Base-by-base conservation (phyloP, 2,329 filamentous ascomycete species). In the Thielaviopsis ethacetica region DNA sequence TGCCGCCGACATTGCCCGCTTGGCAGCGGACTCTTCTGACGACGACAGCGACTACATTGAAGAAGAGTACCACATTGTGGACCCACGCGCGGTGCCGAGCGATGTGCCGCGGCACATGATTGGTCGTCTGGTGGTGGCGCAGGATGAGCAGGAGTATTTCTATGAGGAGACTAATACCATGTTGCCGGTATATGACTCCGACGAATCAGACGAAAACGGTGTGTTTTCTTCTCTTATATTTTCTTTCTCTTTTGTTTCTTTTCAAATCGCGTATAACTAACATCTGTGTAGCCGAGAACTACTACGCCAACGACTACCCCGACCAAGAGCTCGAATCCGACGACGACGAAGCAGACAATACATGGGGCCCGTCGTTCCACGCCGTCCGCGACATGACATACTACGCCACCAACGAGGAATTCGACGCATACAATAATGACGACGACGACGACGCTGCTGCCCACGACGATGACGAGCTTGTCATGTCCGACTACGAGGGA, bases 261-360 rank as follows among this genome's bases (percentile, higher is more conserved):
- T 6, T 6, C 3, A 26, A 26, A 34, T 34, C 30, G 10, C 30
- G 7, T 34, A 34, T 34, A 9, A 34, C 30, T 34, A 34, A 34
- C 30, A 34, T 24, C 15, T 19, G 47, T 10, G 17, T 62, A 83
- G 84, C 86, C 41, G 86, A 91, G 67, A 85, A 88, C 65, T 83
- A 88, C 69, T 89, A 90, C 66, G 82, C 83, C 3, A 84, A 85
- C 58, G 86, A 91, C 67, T 91, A 91, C 64, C 86, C 86, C 0
- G 86, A 91, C 62, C 86, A 91, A 58, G 86, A 91, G 67, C 77
- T 89, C 15, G 84, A 81, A 17, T 85, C 89, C 64, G 51, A 49
- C n/a, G 61, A 63, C 52, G 58, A 57, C 22, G 61, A 57, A 19
- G 57, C 74, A 61, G 76, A 21, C 69, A 72, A 38, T 83, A 75